phyloP scores from a whole-genome alignment of 345 rosid genomes.

The Turritis glabra region DNA sequence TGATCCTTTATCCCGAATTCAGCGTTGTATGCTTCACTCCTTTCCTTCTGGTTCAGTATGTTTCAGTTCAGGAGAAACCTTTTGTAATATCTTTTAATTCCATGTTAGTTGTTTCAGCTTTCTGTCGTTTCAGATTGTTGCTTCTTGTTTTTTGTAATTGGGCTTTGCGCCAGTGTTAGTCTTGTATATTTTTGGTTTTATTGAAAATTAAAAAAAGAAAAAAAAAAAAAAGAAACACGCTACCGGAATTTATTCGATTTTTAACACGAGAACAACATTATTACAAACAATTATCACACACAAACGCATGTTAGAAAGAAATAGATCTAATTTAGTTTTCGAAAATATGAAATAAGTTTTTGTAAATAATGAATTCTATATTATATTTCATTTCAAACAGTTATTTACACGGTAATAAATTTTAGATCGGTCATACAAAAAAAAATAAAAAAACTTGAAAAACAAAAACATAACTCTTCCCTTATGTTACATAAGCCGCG shows the following conservation, averaged over 20 bases:
- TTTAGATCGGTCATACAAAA: not conserved
- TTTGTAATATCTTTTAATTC: no score
- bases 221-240: no score
- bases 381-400: not conserved
- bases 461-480: constrained; percentile 14
- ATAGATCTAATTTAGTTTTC: not conserved
- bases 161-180: no score
- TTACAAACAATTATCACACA: not conserved
- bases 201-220: no score
- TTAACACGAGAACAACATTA: not conserved
- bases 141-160: no score
- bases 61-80: no score
- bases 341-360: not conserved
- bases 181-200: no score
- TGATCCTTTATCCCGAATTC: no score
- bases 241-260: not conserved
- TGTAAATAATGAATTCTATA: not conserved
- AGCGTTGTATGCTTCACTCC: no score
- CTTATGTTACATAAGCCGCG: constrained; percentile 28
- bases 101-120: no score
- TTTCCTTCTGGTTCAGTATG: no score
- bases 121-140: no score
- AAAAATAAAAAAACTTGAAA: not conserved
- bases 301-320: not conserved
- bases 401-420: constrained; percentile 15